Evolutionary conservation across 2,329 filamentous ascomycete genomes (phyloP).

Genomic region (Cryphonectria nitschkei): DNA sequence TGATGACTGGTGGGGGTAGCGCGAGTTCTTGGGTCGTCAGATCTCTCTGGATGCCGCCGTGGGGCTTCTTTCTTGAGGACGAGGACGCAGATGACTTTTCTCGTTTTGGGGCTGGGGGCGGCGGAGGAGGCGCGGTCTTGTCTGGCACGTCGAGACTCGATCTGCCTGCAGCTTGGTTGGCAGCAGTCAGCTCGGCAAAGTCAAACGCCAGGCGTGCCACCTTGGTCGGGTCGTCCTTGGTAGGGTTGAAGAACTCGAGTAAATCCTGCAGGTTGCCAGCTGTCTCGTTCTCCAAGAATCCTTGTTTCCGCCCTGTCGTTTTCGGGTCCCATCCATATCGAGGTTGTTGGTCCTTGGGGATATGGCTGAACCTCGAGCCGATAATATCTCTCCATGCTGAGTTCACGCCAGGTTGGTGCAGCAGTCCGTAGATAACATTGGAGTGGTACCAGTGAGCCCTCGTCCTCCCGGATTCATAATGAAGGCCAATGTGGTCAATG

Average conservation of each 20-base stretch:
- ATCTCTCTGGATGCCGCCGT: conserved; percentile 10
- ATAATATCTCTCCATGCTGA: conserved; percentile 64
- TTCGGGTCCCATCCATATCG: conserved; percentile 64
- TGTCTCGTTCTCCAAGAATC: conserved; percentile 64
- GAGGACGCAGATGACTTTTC: conserved; percentile 20
- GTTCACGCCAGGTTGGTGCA: conserved; percentile 67
- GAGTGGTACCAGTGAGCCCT: conserved; percentile 71
- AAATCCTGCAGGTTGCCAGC: conserved; percentile 66
- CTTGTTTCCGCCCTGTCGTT: conserved; percentile 59
- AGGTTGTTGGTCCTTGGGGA: conserved; percentile 55
- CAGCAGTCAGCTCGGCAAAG: conserved; percentile 45
- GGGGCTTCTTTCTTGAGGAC: conserved; percentile 23
- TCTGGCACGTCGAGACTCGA: conserved; percentile 20
- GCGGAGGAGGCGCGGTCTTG: conserved; percentile 24
- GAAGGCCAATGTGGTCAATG: conserved; percentile 69
- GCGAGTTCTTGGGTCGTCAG: conserved; percentile 19
- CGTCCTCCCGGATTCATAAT: conserved; percentile 66
- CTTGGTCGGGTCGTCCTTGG: conserved; percentile 58
- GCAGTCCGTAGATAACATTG: conserved; percentile 67
- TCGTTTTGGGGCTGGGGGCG: conserved; percentile 24
- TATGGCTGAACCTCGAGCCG: conserved; percentile 45
- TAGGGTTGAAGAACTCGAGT: conserved; percentile 66
- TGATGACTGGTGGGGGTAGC: conserved; percentile 8
- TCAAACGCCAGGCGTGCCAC: conserved; percentile 64
- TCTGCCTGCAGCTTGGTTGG: conserved; percentile 20